phyloP scores from a whole-genome alignment of 768 basidiomycete genomes.

The Cystobasidium onofrii region DNA sequence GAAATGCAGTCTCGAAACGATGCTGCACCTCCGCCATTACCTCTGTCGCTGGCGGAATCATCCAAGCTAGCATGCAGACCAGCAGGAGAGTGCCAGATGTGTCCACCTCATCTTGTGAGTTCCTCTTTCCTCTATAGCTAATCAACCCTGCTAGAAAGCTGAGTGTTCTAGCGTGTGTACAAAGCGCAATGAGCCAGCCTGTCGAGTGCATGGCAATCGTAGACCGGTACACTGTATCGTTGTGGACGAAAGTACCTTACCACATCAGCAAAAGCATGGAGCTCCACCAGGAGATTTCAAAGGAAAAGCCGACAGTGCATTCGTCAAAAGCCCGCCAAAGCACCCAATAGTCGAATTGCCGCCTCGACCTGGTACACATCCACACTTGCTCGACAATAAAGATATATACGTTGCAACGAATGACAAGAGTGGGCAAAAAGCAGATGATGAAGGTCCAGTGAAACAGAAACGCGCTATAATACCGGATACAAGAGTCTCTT shows the following conservation, averaged over 20 bases:
- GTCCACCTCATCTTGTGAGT: background rate
- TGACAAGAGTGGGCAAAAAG: background rate
- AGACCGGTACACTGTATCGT: conserved; percentile 10
- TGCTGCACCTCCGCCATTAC: background rate
- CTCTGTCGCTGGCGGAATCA: background rate
- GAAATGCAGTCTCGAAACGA: background rate
- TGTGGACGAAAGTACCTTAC: background rate
- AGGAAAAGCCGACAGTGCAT: background rate
- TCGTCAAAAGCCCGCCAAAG: background rate
- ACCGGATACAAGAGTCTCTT: background rate
- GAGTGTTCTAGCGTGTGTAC: too few species aligned
- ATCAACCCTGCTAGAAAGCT: too few species aligned
- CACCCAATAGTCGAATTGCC: conserved; percentile 3
- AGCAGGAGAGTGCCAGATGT: conserved; percentile 7
- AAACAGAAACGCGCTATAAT: background rate
- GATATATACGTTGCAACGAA: background rate
- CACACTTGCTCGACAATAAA: background rate
- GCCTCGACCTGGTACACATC: background rate
- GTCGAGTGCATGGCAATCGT: conserved; percentile 21
- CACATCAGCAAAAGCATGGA: conserved; percentile 7
- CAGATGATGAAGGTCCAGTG: background rate
- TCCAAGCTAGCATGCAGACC: conserved; percentile 8
- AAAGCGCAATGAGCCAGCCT: conserved; percentile 20
- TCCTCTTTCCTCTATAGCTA: too few species aligned
- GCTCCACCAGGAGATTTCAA: background rate